Evolutionary conservation across 495 filamentous ascomycete genomes (phyloP).

Genomic region (Neurospora discreta): DNA sequence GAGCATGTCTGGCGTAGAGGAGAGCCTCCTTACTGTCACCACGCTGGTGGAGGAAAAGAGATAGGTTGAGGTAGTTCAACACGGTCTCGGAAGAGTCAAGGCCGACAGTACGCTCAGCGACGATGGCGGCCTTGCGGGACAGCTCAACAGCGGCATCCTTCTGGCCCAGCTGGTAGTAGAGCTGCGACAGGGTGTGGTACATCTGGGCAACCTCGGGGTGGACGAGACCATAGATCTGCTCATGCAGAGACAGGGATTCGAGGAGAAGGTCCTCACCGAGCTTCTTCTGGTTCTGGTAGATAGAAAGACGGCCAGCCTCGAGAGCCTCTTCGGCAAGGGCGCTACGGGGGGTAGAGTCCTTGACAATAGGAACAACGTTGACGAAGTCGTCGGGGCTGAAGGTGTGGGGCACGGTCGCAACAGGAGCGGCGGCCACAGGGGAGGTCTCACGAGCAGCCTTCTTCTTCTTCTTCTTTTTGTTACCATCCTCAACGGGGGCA

Average conservation of each 20-base stretch:
- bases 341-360: conserved; percentile 83
- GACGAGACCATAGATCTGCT: conserved; percentile 97
- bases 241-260: conserved; percentile 89
- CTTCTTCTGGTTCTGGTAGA: conserved; percentile 90
- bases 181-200: conserved; percentile 87
- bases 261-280: conserved; percentile 91
- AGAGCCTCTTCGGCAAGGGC: conserved; percentile 88
- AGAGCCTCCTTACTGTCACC: conserved; percentile 79
- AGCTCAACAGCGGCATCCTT: conserved; percentile 91
- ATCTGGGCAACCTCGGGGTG: conserved; percentile 94
- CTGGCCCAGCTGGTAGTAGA: conserved; percentile 92
- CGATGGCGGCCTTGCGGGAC: conserved; percentile 90
- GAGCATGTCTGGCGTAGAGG: conserved; percentile 78
- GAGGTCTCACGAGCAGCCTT: conserved; percentile 49
- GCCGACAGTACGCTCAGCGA: conserved; percentile 88
- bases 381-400: conserved; percentile 79
- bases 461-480: conserved; percentile 59
- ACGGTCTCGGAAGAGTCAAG: conserved; percentile 91
- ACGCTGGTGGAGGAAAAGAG: conserved; percentile 85
- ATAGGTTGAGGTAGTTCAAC: conserved; percentile 88
- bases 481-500: conserved; percentile 15
- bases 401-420: conserved; percentile 40
- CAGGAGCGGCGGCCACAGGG: conserved; percentile 41
- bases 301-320: conserved; percentile 87
- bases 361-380: conserved; percentile 85